Evolutionary conservation across 768 basidiomycete genomes (phyloP), one percentile per base, ranked within the genome.

Genomic region (Xerocomus spinulosus): DNA sequence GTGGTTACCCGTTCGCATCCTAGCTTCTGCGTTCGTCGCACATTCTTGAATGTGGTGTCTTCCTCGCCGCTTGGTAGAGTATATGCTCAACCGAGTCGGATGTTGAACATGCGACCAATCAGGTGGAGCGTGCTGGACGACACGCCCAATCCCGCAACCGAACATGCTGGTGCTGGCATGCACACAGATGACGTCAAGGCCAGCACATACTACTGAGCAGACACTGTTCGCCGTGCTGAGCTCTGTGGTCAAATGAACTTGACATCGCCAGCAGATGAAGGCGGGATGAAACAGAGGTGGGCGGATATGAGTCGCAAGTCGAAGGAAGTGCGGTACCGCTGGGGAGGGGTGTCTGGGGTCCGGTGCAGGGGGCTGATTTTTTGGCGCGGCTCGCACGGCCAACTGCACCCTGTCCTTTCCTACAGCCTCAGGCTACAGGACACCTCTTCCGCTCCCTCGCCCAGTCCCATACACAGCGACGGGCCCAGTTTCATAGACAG

Each of bases 401-500:
- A 44, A 50, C 53, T 67, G 65, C 55, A 68, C 55, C 54, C 55
- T 63, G 68, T 68, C 66, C 63, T 69, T 66, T 68, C 54, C 65
- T 67, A 66, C 64, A 66, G 64, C 64, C 64, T 68, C 54, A 64
- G 64, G 66, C 66, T 66, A 66, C 60, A 60, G 66, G 66, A 67
- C 68, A 66, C 28, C 23, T 26, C 32, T 40, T 36, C 36, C 52
- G n/a, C 14, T 51, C 35, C 51, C 48, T 43, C 54, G 51, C 56
- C 62, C 66, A 63, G 68, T 55, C 62, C 70, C 60, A 56, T 49
- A 33, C 46, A 59, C 59, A 66, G 71, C 70, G 68, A 63, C 70
- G 66, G 70, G 64, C 44, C 42, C 55, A 45, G 48, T 43, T 59
- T 46, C 68, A 66, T 76, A 75, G 72, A 75, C 66, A 60, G 63